Evolutionary conservation across 2,329 filamentous ascomycete genomes (phyloP).

Genomic region (Colletotrichum chrysophilum): DNA sequence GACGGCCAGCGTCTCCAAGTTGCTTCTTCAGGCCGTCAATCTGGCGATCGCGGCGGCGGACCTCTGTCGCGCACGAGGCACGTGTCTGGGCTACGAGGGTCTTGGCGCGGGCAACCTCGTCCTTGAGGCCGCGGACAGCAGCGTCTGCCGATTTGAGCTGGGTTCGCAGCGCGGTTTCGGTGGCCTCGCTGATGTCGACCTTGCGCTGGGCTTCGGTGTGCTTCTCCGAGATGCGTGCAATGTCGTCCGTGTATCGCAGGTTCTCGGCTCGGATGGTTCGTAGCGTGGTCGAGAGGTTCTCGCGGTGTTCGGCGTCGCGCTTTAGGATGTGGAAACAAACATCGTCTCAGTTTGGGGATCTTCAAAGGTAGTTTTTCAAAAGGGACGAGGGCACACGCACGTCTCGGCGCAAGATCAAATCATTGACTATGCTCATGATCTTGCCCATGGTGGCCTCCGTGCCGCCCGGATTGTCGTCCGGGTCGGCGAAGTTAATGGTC

Average conservation of each 20-base stretch:
- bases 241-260: slow-evolving; percentile 73
- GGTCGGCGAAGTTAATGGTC: slow-evolving; percentile 81
- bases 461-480: slow-evolving; percentile 66
- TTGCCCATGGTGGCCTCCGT: slow-evolving; percentile 76
- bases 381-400: slow-evolving; percentile 55
- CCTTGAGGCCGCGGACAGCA: slow-evolving; percentile 77
- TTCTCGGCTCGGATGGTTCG: slow-evolving; percentile 78
- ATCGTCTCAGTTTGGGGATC: slow-evolving; percentile 2
- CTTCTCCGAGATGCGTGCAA: slow-evolving; percentile 63
- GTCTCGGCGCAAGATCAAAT: slow-evolving; percentile 88
- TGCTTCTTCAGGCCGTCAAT: slow-evolving; percentile 90
- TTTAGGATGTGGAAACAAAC: slow-evolving; percentile 38
- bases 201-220: slow-evolving; percentile 60
- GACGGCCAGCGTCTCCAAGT: slow-evolving; percentile 72
- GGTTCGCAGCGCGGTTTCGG: slow-evolving; percentile 71
- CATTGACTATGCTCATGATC: slow-evolving; percentile 93
- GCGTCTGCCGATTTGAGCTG: slow-evolving; percentile 78
- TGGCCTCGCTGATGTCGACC: slow-evolving; percentile 66
- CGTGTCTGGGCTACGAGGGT: slow-evolving; percentile 82
- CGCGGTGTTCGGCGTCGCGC: slow-evolving; percentile 89
- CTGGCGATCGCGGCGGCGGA: slow-evolving; percentile 88
- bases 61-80: slow-evolving; percentile 86
- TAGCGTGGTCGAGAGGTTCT: slow-evolving; percentile 80
- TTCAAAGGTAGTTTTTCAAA: not conserved
- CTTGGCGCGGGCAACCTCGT: slow-evolving; percentile 82